Percentiles rank a stretch among this genome's conserved stretches.
Conservation (phyloP, 805 yeast genomes). For the Kodamaea jinghongensis region DNA sequence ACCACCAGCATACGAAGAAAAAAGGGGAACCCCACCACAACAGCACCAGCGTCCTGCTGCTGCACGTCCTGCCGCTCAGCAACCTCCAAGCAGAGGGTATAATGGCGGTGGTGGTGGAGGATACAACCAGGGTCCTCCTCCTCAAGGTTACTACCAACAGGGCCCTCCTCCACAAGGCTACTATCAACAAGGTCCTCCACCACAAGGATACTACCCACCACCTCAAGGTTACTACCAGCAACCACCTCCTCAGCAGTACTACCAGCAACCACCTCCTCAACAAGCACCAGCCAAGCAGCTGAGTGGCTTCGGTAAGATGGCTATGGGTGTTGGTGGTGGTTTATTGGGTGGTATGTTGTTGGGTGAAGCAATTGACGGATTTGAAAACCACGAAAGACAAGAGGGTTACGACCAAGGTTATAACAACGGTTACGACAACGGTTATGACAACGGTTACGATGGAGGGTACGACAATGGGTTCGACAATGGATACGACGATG, state of each 20-base stretch:
- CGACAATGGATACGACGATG: constrained; percentile 20
- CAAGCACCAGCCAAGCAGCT: constrained; percentile 25
- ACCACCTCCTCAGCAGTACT: constrained; percentile 23
- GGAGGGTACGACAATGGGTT: constrained; percentile 22
- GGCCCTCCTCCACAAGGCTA: constrained; percentile 23
- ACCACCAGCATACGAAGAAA: constrained; percentile 38
- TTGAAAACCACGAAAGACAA: constrained; percentile 23
- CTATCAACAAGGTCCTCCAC: constrained; percentile 21
- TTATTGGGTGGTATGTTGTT: constrained; percentile 58
- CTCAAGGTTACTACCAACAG: constrained; percentile 16
- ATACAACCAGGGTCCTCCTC: constrained; percentile 15
- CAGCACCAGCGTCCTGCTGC: constrained; percentile 10
- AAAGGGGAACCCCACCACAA: constrained; percentile 4
- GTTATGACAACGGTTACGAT: constrained; percentile 21
- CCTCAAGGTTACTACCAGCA: constrained; percentile 17
- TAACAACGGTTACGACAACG: constrained; percentile 29
- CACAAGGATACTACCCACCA: constrained; percentile 22
- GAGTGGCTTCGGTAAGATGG: constrained; percentile 46
- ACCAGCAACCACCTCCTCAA: constrained; percentile 22
- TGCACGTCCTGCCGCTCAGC: constrained; percentile 11
- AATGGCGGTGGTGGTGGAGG: constrained; percentile 21
- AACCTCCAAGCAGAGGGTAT: constrained; percentile 19
- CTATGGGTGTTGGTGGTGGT: constrained; percentile 51
- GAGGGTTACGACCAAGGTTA: constrained; percentile 35
- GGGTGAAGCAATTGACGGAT: constrained; percentile 40